Percentiles rank a stretch among this genome's conserved stretches.
Evolutionary conservation across 371 early-diverging fungal genomes (phyloP).

Genomic region (Mortierella sp.): DNA sequence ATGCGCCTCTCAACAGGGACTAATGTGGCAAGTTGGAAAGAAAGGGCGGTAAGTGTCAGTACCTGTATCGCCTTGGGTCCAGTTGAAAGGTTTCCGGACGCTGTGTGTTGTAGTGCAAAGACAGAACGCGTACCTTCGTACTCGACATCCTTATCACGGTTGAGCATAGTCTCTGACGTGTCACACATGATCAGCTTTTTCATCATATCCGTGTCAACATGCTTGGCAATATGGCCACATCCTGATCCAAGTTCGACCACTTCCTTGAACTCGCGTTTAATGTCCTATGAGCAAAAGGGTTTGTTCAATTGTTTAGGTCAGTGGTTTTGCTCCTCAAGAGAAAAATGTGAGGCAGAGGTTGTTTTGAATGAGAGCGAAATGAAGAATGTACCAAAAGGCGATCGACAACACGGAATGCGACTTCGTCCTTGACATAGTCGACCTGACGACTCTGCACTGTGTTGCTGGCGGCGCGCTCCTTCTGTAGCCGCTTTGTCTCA

Average conservation of each 20-base stretch:
- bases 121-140: slow-evolving; percentile 69
- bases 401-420: slow-evolving; percentile 91
- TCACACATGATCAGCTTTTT: slow-evolving; percentile 91
- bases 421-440: slow-evolving; percentile 95
- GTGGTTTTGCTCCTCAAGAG: neutral
- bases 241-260: slow-evolving; percentile 95
- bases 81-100: neutral
- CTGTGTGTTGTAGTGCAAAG: neutral
- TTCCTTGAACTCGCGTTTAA: slow-evolving; percentile 87
- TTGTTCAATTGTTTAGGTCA: slow-evolving; percentile 4
- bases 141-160: slow-evolving; percentile 72
- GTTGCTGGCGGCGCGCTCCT: slow-evolving; percentile 82
- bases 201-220: slow-evolving; percentile 83
- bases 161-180: slow-evolving; percentile 82
- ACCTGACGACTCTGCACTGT: slow-evolving; percentile 77
- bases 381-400: slow-evolving; percentile 78
- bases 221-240: slow-evolving; percentile 89
- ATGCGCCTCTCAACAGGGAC: slow-evolving; percentile 84
- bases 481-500: slow-evolving; percentile 80
- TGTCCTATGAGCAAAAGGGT: slow-evolving; percentile 66
- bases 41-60: neutral
- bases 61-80: neutral
- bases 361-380: neutral
- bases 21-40: slow-evolving; percentile 18
- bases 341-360: neutral